phyloP scores from a whole-genome alignment of 2,329 filamentous ascomycete species.

The Fusarium sp. region DNA sequence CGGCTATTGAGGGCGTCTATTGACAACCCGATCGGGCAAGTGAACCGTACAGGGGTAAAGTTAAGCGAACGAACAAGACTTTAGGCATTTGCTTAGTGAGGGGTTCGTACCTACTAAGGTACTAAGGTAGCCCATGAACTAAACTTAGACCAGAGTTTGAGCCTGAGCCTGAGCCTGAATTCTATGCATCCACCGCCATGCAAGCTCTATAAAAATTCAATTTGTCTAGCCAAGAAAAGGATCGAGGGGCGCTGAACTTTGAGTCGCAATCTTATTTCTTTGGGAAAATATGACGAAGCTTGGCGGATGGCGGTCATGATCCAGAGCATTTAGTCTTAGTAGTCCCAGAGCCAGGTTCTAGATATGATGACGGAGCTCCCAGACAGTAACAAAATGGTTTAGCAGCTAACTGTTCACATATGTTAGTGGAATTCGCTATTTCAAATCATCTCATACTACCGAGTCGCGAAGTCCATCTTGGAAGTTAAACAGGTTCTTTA shows the following conservation, averaged over 20 bases:
- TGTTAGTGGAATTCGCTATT: neutral
- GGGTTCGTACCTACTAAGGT: neutral
- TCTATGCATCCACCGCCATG: neutral
- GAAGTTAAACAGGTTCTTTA: neutral
- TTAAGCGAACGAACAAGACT: slow-evolving; percentile 2
- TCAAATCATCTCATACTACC: neutral
- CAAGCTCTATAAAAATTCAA: slow-evolving; percentile 16
- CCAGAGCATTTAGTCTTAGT: slow-evolving; percentile 2
- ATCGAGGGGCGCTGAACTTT: slow-evolving; percentile 5
- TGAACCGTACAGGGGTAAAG: slow-evolving; percentile 8
- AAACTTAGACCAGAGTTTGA: neutral
- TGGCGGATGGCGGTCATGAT: neutral
- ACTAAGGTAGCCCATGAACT: neutral
- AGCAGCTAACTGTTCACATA: neutral
- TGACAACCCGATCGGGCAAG: slow-evolving; percentile 50
- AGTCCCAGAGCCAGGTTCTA: neutral
- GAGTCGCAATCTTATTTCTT: slow-evolving; percentile 7
- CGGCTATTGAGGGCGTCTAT: slow-evolving; percentile 52
- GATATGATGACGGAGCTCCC: neutral
- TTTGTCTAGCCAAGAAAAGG: neutral
- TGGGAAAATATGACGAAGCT: neutral
- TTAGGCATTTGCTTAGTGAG: neutral
- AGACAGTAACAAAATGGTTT: neutral
- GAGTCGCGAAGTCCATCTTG: neutral
- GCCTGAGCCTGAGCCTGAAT: neutral